Evolutionary conservation across 139 green algal species (phyloP), one percentile per base, ranked within the genome.

Genomic region (Chlamydomonas incerta): DNA sequence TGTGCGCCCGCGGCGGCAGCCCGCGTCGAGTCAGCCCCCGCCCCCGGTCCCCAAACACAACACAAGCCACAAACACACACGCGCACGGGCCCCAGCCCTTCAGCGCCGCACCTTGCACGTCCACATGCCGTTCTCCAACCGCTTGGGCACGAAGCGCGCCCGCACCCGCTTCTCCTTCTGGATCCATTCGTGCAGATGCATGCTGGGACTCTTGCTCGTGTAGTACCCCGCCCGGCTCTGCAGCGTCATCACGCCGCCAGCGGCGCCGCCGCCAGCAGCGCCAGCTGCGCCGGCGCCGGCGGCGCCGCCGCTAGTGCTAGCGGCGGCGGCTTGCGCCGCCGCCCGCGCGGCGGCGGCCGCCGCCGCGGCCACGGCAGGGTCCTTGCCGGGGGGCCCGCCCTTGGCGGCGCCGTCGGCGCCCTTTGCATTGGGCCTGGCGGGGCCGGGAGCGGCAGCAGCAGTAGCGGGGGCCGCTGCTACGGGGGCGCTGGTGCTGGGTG

Each of bases 171-270:
- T 96, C 83, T 96, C 77, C 52, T 80, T 85, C 74, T 92, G 72
- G 28, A 83, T 81, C 93, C 91, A 96, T 90, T 98, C 96, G 46
- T 93, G 87, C 52, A 98, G 88, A 60, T 97, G 90, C 89, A 98
- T 90, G 89, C 95, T 94, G 67, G 96, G 95, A 17, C 82, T 93
- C 91, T 97, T 97, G 71, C 86, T 52, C 26, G 93, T 94, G 88
- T 95, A 98, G 87, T 91, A 95, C 0, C 95, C 96, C 2, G 81
- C 93, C 33, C 74, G 81, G 79, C 90, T 95, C 76, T 91, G 91
- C 37, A 97, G 81, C 74, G 96, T 93, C 62, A 87, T 83, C 37
- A 83, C 35, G 62, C 75, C 75, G n/a, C 75, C 62, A 26, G 23
- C 35, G 50, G 1, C 72, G 31, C 29, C 46, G 35, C 68, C 57